Percentiles rank a stretch among this genome's conserved stretches.
phyloP scores from a whole-genome alignment of 1,139 yeast genomes.

The Protomyces pachydermus region DNA sequence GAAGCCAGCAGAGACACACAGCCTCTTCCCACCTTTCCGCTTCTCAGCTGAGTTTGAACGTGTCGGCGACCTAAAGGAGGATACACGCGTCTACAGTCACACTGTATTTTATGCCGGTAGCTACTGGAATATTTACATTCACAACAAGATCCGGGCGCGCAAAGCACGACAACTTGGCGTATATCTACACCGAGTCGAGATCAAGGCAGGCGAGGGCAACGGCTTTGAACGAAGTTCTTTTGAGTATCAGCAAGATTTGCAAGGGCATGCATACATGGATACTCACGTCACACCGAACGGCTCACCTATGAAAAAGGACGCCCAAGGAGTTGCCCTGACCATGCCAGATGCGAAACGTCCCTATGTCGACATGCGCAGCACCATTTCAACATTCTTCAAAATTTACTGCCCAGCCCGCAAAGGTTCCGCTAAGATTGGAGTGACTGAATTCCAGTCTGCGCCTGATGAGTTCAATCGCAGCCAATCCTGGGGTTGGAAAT shows the following conservation, averaged over 20 bases:
- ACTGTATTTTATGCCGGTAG: conserved; percentile 57
- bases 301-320: conserved; percentile 12
- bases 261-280: neutral
- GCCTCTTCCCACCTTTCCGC: conserved; percentile 51
- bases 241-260: neutral
- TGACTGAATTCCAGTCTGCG: conserved; percentile 50
- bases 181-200: conserved; percentile 48
- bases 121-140: conserved; percentile 51
- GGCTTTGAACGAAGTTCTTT: conserved; percentile 30
- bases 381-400: conserved; percentile 48
- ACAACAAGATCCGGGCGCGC: conserved; percentile 44
- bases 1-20: conserved; percentile 31
- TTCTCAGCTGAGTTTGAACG: conserved; percentile 51
- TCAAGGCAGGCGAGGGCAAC: conserved; percentile 20
- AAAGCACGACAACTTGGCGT: conserved; percentile 51
- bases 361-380: conserved; percentile 44
- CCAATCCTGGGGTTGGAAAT: conserved; percentile 58
- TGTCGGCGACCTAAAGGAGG: conserved; percentile 45
- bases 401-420: conserved; percentile 51
- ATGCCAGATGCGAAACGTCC: conserved; percentile 30
- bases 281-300: neutral
- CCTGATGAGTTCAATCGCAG: conserved; percentile 50
- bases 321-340: conserved; percentile 2
- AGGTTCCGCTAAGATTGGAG: conserved; percentile 40
- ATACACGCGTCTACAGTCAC: conserved; percentile 48